Percentiles rank a stretch among this genome's conserved stretches.
These are phyloP conservation scores for Penicillium sp. DNA, from an alignment of 2,329 filamentous ascomycete genomes.

Conservation along the genomic window DNA sequence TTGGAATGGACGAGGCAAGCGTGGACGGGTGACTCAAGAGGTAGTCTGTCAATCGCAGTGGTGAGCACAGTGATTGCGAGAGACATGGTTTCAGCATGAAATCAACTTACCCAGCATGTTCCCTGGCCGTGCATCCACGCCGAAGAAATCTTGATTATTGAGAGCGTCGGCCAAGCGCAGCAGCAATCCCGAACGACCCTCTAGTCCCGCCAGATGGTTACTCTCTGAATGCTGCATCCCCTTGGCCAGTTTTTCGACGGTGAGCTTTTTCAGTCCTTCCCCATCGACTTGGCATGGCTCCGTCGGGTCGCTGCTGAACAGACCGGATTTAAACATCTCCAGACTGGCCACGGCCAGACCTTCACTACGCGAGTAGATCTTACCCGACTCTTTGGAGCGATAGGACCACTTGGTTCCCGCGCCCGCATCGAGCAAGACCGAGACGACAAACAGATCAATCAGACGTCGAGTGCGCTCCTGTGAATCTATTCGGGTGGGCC, in stretches of 20 bases:
- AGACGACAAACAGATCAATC: constrained; percentile 58
- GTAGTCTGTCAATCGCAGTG: constrained; percentile 57
- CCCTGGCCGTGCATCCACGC: constrained; percentile 74
- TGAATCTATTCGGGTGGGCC: constrained; percentile 46
- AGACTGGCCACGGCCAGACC: constrained; percentile 70
- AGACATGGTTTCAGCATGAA: neutral
- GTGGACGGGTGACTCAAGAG: constrained; percentile 88
- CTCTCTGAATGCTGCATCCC: constrained; percentile 77
- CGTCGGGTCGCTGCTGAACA: constrained; percentile 74
- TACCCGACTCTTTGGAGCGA: constrained; percentile 82
- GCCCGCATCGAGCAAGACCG: constrained; percentile 61
- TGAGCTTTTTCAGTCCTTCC: constrained; percentile 67
- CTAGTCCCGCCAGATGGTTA: constrained; percentile 77
- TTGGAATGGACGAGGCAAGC: constrained; percentile 78
- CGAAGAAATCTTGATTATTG: constrained; percentile 76
- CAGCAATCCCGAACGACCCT: constrained; percentile 76
- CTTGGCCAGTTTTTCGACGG: constrained; percentile 65
- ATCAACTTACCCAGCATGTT: constrained; percentile 77
- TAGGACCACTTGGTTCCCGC: constrained; percentile 89
- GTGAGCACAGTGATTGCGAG: neutral
- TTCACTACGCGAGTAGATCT: constrained; percentile 76
- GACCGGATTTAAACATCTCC: constrained; percentile 90
- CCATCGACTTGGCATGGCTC: constrained; percentile 90
- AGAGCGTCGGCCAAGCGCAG: constrained; percentile 70
- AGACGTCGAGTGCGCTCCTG: constrained; percentile 51